Evolutionary conservation across 208 protist genomes (phyloP), one percentile per base, ranked within the genome.

Genomic region (Endotrypanum monterogeii): DNA sequence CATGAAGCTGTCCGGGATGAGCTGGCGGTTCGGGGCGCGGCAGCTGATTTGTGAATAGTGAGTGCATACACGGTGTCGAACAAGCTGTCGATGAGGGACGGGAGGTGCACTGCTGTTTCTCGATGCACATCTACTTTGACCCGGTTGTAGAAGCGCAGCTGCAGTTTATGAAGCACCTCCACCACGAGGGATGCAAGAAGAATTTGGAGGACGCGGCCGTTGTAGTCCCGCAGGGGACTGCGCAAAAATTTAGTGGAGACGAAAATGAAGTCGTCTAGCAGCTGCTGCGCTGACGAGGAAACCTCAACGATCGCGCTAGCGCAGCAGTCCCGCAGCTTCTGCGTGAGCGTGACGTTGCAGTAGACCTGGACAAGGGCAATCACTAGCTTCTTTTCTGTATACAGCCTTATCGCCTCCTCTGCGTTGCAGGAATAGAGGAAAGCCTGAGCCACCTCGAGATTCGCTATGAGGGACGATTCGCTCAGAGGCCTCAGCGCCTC

Each of bases 391-490:
- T 65, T 75, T 18, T 54, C 55, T 51, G 58, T 41, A 68, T 77
- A 82, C 32, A 60, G 68, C 8, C 41, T 41, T 9, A 18, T 52
- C 0, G 73, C 67, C 18, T 74, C 73, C n/a, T 69, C 61, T 41
- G 62, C 72, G 72, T 82, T 82, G 25, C 73, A 71, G 28, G 66
- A 65, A 41, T 72, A 82, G 48, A 80, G 57, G 48, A 80, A 65
- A 20, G 41, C 76, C 7, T 77, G 82, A 16, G 85, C 74, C 30
- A 86, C 80, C 44, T 93, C 88, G 12, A 87, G 76, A 37, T 80
- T 84, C 20, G 46, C 78, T 35, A 90, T 55, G 72, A 95, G 83
- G 25, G 83, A 71, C 23, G 87, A 79, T 72, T 95, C 91, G 52
- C 76, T 70, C 14, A 89, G 71, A 8, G 82, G 78, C 75, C 75